These are phyloP conservation scores for Cercospora sp. DNA, from an alignment of 2,329 filamentous ascomycete genomes.

Conservation along the genomic window DNA sequence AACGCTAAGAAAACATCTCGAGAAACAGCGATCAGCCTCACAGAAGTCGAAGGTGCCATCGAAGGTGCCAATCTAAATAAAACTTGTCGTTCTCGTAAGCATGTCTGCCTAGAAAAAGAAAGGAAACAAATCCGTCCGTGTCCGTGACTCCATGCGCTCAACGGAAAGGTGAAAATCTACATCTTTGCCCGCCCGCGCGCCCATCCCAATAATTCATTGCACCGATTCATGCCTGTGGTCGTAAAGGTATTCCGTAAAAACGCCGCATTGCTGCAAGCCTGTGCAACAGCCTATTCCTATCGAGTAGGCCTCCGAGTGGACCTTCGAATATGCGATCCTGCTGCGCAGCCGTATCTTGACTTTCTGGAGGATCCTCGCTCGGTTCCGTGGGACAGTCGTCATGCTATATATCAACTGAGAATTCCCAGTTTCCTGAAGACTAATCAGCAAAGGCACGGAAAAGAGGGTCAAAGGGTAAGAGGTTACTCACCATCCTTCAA, in stretches of 20 bases:
- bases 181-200: not conserved
- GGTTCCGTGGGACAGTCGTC: not conserved
- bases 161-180: not conserved
- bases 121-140: not conserved
- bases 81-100: not conserved
- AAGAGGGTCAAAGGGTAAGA: not conserved
- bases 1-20: no score
- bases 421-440: constrained; percentile 38
- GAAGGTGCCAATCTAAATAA: not conserved
- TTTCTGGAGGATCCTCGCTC: not conserved
- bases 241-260: not conserved
- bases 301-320: not conserved
- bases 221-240: constrained; percentile 11
- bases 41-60: not conserved
- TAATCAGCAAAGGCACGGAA: not conserved
- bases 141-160: not conserved
- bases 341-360: not conserved
- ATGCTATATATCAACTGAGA: constrained; percentile 34
- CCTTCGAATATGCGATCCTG: not conserved
- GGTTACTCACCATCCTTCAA: constrained; percentile 75
- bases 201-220: not conserved
- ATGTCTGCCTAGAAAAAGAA: not conserved
- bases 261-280: not conserved
- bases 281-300: not conserved
- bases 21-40: not conserved